Conservation (phyloP, 805 yeast species). For the Cyberlindnera bimundalis region DNA sequence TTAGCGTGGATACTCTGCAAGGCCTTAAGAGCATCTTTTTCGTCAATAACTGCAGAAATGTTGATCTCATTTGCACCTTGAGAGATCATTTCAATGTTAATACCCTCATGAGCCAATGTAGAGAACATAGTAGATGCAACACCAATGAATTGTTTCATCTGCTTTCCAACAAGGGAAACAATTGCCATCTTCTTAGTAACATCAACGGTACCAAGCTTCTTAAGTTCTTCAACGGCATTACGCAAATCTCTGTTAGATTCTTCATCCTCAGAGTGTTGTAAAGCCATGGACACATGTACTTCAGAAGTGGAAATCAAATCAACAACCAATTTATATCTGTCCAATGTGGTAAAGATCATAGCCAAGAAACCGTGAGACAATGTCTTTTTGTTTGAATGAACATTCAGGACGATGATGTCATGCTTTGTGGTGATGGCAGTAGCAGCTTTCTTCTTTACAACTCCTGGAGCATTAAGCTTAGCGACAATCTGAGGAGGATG, state of each 20-base stretch:
- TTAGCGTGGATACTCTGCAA: constrained; percentile 79
- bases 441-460: constrained; percentile 59
- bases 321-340: constrained; percentile 80
- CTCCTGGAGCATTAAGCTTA: constrained; percentile 23
- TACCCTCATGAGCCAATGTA: constrained; percentile 83
- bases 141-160: constrained; percentile 95
- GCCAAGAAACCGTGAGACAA: constrained; percentile 95
- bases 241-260: constrained; percentile 52
- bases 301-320: constrained; percentile 96
- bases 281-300: constrained; percentile 97
- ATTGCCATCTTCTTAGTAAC: constrained; percentile 85
- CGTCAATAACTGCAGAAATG: constrained; percentile 90
- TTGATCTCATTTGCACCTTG: constrained; percentile 99
- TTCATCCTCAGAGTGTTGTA: constrained; percentile 70
- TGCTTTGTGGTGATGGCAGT: constrained; percentile 96
- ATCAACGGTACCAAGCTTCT: constrained; percentile 83
- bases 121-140: constrained; percentile 97
- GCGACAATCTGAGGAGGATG: constrained; percentile 73
- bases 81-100: constrained; percentile 96
- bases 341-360: constrained; percentile 80
- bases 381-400: constrained; percentile 91
- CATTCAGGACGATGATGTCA: constrained; percentile 86
- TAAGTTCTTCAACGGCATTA: constrained; percentile 73
- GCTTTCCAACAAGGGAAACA: constrained; percentile 92
- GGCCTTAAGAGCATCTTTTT: constrained; percentile 79